These are phyloP conservation scores for Boletus subluridellus DNA, from an alignment of 1,284 basidiomycete genomes.

Conservation along the genomic window DNA sequence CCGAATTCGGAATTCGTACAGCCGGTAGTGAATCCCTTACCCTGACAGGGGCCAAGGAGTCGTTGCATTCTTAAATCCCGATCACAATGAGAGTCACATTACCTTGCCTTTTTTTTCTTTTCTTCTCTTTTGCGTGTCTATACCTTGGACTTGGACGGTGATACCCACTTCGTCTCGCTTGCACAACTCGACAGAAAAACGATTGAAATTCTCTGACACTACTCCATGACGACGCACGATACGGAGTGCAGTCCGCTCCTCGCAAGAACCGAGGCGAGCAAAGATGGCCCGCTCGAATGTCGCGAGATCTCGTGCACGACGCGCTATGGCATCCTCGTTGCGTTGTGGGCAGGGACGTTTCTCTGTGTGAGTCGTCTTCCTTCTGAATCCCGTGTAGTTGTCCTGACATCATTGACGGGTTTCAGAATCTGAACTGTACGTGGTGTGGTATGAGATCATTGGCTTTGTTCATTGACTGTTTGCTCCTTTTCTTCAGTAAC, in stretches of 20 bases:
- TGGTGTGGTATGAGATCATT: not conserved
- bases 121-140: not conserved
- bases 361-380: conserved; percentile 14
- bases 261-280: not conserved
- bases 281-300: not conserved
- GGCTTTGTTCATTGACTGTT: not conserved
- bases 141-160: not conserved
- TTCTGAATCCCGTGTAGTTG: not conserved
- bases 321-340: conserved; percentile 17
- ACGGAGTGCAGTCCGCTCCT: conserved; percentile 14
- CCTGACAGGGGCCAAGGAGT: not conserved
- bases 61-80: not conserved
- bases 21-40: not conserved
- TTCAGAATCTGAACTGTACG: conserved; percentile 24
- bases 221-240: not conserved
- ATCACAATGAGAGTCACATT: not conserved
- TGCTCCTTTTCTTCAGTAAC: conserved; percentile 14
- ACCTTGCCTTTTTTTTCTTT: not conserved
- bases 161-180: not conserved
- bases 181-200: not conserved
- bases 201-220: not conserved
- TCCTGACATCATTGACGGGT: not conserved
- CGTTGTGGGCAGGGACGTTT: conserved; percentile 21
- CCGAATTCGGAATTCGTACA: not conserved
- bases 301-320: conserved; percentile 8